A percentile compares a stretch with the other conserved stretches of the same genome.
Evolutionary conservation across 768 basidiomycete genomes (phyloP).

Genomic region (Coprinopsis marcescibilis): DNA sequence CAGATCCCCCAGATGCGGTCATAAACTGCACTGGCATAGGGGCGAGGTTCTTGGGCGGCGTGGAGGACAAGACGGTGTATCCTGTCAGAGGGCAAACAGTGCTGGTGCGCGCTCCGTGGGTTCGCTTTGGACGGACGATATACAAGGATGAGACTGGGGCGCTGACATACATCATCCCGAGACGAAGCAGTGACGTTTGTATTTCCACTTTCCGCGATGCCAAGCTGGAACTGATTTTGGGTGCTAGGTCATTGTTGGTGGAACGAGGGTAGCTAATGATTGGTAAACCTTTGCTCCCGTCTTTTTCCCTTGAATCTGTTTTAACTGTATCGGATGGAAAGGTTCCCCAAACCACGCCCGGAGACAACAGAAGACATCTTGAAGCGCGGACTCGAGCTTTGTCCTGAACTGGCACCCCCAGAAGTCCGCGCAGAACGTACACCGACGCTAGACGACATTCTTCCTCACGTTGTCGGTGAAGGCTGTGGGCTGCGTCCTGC

Average conservation of each 20-base stretch:
- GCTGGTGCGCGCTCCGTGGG: conserved; percentile 62
- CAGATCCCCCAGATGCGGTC: conserved; percentile 42
- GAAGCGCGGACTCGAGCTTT: conserved; percentile 41
- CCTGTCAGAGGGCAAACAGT: conserved; percentile 86
- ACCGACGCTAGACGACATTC: conserved; percentile 45
- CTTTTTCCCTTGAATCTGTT: background rate
- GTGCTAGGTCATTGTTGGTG: conserved; percentile 30
- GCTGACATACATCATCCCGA: conserved; percentile 61
- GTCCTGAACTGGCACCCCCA: conserved; percentile 53
- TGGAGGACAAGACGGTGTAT: conserved; percentile 69
- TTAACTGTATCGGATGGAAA: conserved; percentile 19
- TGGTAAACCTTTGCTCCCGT: conserved; percentile 46
- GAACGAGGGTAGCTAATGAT: conserved; percentile 52
- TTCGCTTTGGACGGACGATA: conserved; percentile 50
- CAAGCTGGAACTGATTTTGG: conserved; percentile 47
- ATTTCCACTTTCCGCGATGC: conserved; percentile 62
- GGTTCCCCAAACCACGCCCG: conserved; percentile 61
- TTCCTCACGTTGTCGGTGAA: conserved; percentile 44
- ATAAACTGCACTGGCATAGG: conserved; percentile 72
- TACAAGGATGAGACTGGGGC: conserved; percentile 31
- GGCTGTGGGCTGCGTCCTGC: conserved; percentile 51
- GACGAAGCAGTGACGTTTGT: conserved; percentile 55
- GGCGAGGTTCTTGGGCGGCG: conserved; percentile 69
- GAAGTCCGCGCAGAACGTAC: conserved; percentile 33
- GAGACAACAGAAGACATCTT: conserved; percentile 60